Percentiles rank a stretch among this genome's conserved stretches.
phyloP scores from a whole-genome alignment of 805 yeast genomes.

The Jamesozyma lodderae region DNA sequence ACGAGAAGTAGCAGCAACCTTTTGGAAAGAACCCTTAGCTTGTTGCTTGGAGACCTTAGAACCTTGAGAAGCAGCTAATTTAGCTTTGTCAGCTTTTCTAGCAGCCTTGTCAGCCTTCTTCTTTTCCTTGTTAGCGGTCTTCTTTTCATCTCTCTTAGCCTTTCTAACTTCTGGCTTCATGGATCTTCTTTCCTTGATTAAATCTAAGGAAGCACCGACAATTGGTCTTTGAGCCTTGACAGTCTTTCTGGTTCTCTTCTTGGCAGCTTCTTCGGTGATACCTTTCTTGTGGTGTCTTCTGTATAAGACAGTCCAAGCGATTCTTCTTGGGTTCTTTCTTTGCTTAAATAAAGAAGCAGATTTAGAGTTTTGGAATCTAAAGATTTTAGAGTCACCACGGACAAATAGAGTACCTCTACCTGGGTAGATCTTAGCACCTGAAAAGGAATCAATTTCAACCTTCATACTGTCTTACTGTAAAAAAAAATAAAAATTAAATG shows the following conservation, averaged over 20 bases:
- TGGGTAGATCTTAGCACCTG: constrained; percentile 99
- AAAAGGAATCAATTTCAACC: constrained; percentile 99
- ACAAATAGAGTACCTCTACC: constrained; percentile 99
- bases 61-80: constrained; percentile 67
- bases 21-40: constrained; percentile 96
- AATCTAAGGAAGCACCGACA: constrained; percentile 98
- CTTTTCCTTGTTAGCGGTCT: constrained; percentile 73
- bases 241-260: constrained; percentile 95
- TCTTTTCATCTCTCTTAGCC: constrained; percentile 92
- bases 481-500: constrained; percentile 34
- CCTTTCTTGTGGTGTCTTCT: constrained; percentile 99
- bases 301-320: constrained; percentile 98
- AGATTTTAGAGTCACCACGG: constrained; percentile 99
- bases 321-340: constrained; percentile 99
- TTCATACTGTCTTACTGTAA: constrained; percentile 99
- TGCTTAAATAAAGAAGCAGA: constrained; percentile 97
- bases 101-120: constrained; percentile 87
- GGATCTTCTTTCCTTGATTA: constrained; percentile 95
- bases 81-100: constrained; percentile 91
- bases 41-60: constrained; percentile 85
- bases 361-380: constrained; percentile 98
- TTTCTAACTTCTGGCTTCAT: constrained; percentile 95
- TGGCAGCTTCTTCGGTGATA: constrained; percentile 94
- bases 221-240: constrained; percentile 98
- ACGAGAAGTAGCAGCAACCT: constrained; percentile 95